These are phyloP conservation scores for Conoideocrella luteorostrata DNA, from an alignment of 2,329 filamentous ascomycete genomes.

Conservation along the genomic window DNA sequence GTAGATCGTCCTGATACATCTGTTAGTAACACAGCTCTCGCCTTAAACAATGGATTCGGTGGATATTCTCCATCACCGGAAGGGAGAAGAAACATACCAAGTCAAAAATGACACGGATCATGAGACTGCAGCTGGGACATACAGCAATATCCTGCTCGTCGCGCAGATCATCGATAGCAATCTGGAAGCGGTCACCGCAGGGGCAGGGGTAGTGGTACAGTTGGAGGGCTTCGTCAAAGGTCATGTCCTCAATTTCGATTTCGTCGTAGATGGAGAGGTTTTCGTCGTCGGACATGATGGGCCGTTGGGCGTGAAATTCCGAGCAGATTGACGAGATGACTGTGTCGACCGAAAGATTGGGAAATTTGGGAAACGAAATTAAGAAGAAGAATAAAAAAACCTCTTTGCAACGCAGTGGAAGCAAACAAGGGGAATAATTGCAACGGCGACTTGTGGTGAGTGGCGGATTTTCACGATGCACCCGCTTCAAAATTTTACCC, in stretches of 20 bases:
- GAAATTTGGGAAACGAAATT: neutral
- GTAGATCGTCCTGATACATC: conserved; percentile 34
- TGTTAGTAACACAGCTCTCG: neutral
- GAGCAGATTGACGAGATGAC: neutral
- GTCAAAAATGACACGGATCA: conserved; percentile 94
- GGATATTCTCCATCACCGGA: neutral
- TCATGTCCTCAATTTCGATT: conserved; percentile 99
- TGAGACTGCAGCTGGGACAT: conserved; percentile 93
- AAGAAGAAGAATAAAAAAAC: neutral
- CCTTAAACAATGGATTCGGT: no score
- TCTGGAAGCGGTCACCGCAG: conserved; percentile 95
- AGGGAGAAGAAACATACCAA: conserved; percentile 46
- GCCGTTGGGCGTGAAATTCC: no score
- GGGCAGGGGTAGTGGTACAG: conserved; percentile 96
- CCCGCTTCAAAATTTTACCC: conserved; percentile 13
- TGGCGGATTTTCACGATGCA: no score
- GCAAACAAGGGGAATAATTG: no score
- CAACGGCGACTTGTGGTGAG: no score
- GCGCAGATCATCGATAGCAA: conserved; percentile 72
- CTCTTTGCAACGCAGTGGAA: neutral
- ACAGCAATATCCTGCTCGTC: conserved; percentile 94
- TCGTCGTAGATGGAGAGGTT: conserved; percentile 82
- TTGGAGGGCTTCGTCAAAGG: conserved; percentile 72
- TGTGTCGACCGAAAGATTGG: no score
- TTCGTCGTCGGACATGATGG: conserved; percentile 55